phyloP scores from a whole-genome alignment of 148 eudicot species.

The Silene uniflora region DNA sequence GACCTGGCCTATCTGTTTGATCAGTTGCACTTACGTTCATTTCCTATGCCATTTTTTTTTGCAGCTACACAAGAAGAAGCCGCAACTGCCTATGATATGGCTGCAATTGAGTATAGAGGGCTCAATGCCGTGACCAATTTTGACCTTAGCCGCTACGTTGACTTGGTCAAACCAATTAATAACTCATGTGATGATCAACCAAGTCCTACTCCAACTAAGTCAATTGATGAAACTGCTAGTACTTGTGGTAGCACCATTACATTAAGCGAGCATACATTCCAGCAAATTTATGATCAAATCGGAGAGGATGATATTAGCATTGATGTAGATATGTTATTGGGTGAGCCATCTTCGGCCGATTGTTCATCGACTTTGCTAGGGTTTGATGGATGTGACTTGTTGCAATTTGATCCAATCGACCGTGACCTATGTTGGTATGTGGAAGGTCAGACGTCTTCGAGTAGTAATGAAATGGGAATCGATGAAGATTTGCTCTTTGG shows the following conservation, averaged over 20 bases:
- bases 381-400: conserved; percentile 14
- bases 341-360: background rate
- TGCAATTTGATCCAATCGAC: background rate
- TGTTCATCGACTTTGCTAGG: conserved; percentile 16
- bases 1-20: no score
- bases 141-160: conserved; percentile 68
- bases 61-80: conserved; percentile 93
- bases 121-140: conserved; percentile 77
- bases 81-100: conserved; percentile 74
- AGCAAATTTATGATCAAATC: conserved; percentile 14
- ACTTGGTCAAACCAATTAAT: conserved; percentile 50
- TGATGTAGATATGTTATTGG: conserved; percentile 20
- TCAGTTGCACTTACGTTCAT: background rate
- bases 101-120: conserved; percentile 78
- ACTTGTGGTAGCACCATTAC: conserved; percentile 14
- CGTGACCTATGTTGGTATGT: background rate
- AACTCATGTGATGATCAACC: conserved; percentile 22
- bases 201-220: conserved; percentile 11
- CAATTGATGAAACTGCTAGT: conserved; percentile 9
- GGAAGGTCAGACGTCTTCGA: background rate
- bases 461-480: conserved; percentile 15
- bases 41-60: background rate
- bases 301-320: conserved; percentile 20
- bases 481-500: conserved; percentile 25
- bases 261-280: conserved; percentile 1